Base-by-base conservation (phyloP, 495 filamentous ascomycete species). In the Penicillium samsonianum region DNA sequence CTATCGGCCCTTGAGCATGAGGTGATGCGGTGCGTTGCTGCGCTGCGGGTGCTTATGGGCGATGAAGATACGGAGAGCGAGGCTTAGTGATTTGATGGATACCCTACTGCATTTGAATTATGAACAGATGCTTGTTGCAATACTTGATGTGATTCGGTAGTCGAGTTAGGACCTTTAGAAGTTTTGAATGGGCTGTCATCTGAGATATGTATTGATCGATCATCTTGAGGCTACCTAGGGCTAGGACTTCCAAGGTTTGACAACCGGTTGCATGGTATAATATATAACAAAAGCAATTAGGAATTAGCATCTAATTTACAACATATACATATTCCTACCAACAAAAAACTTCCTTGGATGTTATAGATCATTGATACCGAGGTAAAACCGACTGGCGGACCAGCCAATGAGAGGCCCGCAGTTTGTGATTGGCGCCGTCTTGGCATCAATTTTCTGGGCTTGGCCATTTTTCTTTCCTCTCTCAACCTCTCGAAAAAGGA, bases 41-140 rank as follows among this genome's bases (percentile, higher is more conserved):
- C 87, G n/a, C 69, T 98, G 66, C 85, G 81, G 30, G 83, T 91
- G 40, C 90, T 96, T 1, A 91, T 92, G 87, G 90, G 85, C 4
- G 82, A 83, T 72, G 65, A 78, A 11, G 75, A 78, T 50, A 71
- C 66, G 10, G 75, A 78, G 50, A 75, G 73, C 46, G 76, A 78
- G 23, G 25, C 46, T 22, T 63, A 63, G 43, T 51, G 4, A 33
- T 16, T 52, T 9, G 5, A 30, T 35, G 11, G 45, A 42, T 49
- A 55, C 53, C 53, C 53, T 38, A 47, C 5, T 52, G 23, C 30
- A 22, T 38, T 23, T 46, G 7, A 6, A 41, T 20, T 19, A 16
- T 30, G 30, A 14, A 33, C 28, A 31, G 1, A 16, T 14, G 8
- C 25, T 14, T 28, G 25, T 10, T 28, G 45, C 5, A 6, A 47